phyloP scores from a whole-genome alignment of 345 rosid species.

The Linum usitatissimum region DNA sequence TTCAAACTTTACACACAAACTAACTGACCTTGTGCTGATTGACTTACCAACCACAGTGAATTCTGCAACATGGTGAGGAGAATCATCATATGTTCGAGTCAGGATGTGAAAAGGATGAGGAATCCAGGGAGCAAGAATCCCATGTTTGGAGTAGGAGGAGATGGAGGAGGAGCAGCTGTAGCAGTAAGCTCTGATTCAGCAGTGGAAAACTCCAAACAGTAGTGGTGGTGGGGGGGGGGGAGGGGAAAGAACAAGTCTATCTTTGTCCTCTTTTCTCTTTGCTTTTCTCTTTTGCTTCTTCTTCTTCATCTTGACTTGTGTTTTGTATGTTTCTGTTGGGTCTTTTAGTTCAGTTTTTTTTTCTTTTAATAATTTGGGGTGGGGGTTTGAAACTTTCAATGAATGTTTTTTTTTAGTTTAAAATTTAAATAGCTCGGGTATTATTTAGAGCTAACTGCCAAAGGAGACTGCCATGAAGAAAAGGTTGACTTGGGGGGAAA shows the following conservation, averaged over 20 bases:
- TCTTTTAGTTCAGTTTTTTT: slow-evolving; percentile 11
- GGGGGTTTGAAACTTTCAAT: neutral
- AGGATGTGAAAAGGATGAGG: slow-evolving; percentile 24
- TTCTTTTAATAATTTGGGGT: neutral
- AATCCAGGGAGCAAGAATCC: slow-evolving; percentile 20
- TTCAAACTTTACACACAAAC: neutral
- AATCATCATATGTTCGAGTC: slow-evolving; percentile 20
- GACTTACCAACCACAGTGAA: slow-evolving; percentile 7
- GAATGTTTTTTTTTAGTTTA: slow-evolving; percentile 5
- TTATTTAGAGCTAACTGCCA: slow-evolving; percentile 29
- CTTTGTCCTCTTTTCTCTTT: neutral
- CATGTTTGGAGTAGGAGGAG: slow-evolving; percentile 8
- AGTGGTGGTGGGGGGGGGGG: neutral
- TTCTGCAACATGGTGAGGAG: slow-evolving; percentile 27
- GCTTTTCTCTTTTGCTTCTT: neutral
- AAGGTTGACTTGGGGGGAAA: neutral
- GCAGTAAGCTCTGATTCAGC: slow-evolving; percentile 38
- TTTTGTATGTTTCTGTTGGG: neutral
- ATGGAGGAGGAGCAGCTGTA: slow-evolving; percentile 7
- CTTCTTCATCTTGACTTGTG: slow-evolving; percentile 5
- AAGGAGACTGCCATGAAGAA: slow-evolving; percentile 1
- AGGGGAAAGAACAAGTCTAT: neutral
- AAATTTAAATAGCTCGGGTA: slow-evolving; percentile 25
- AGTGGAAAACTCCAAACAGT: slow-evolving; percentile 25
- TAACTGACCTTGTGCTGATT: too few relatives aligned